phyloP scores from a whole-genome alignment of 2,329 filamentous ascomycete species.

The Neofusicoccum sp. region DNA sequence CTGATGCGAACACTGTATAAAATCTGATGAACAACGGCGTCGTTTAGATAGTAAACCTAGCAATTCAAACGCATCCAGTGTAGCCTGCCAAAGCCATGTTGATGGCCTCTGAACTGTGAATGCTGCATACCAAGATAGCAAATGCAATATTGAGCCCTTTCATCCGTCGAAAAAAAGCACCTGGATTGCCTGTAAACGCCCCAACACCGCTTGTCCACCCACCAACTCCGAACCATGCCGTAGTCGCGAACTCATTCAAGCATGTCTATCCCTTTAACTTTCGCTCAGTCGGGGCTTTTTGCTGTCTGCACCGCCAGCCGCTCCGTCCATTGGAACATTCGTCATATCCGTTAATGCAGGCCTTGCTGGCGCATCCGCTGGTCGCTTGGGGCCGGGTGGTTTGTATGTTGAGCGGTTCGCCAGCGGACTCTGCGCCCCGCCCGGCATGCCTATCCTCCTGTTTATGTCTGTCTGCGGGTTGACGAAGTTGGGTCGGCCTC shows the following conservation, averaged over 20 bases:
- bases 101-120: neutral
- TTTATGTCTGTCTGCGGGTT: conserved; percentile 49
- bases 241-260: neutral
- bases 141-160: neutral
- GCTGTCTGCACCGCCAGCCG: conserved; percentile 37
- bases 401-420: conserved; percentile 47
- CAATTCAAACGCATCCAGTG: neutral
- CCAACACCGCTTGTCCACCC: neutral
- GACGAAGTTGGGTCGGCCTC: conserved; percentile 41
- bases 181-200: neutral
- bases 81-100: too few species aligned
- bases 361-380: conserved; percentile 25
- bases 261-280: conserved; percentile 20
- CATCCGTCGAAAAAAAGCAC: neutral
- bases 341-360: conserved; percentile 46
- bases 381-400: conserved; percentile 35
- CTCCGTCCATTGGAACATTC: conserved; percentile 34
- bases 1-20: conserved; percentile 29
- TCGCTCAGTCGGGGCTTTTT: conserved; percentile 17
- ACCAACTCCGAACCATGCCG: neutral
- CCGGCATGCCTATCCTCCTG: conserved; percentile 51
- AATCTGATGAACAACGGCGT: conserved; percentile 43
- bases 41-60: neutral
- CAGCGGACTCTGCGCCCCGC: conserved; percentile 41
- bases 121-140: neutral